phyloP scores from a whole-genome alignment of 257 asterid species.

The Handroanthus guayacan region DNA sequence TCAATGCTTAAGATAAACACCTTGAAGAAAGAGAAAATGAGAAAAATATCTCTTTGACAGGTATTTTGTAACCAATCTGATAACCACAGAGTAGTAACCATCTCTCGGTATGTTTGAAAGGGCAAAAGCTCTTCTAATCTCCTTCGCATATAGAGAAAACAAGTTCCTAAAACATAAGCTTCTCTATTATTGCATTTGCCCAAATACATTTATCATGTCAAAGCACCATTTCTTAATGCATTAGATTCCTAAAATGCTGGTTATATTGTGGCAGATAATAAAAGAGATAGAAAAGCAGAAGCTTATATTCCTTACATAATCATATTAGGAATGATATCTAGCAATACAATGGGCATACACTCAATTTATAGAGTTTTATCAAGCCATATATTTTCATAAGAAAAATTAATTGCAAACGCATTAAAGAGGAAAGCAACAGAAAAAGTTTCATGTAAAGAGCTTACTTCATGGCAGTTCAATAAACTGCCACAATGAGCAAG shows the following conservation, averaged over 20 bases:
- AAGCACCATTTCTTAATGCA: not conserved
- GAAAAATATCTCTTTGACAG: not conserved
- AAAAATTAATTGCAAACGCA: not conserved
- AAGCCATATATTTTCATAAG: not conserved
- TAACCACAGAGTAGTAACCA: not conserved
- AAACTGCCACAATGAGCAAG: conserved; percentile 54
- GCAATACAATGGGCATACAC: no score
- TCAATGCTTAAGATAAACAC: conserved; percentile 15
- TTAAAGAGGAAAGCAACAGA: not conserved
- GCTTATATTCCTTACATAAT: no score
- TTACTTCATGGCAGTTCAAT: conserved; percentile 54
- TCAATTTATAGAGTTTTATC: not conserved
- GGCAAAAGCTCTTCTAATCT: not conserved
- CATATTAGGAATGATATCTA: no score
- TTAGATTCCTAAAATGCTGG: no score
- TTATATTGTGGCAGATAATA: not conserved
- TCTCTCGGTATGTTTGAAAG: not conserved
- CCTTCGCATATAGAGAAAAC: not conserved
- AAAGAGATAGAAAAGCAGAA: not conserved
- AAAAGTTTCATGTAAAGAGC: conserved; percentile 24
- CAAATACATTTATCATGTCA: not conserved
- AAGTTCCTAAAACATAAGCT: not conserved
- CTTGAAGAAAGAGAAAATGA: not conserved
- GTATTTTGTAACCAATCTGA: not conserved
- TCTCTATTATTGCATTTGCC: not conserved